phyloP scores from a whole-genome alignment of 306 rosid genomes.

The Neltuma alba region DNA sequence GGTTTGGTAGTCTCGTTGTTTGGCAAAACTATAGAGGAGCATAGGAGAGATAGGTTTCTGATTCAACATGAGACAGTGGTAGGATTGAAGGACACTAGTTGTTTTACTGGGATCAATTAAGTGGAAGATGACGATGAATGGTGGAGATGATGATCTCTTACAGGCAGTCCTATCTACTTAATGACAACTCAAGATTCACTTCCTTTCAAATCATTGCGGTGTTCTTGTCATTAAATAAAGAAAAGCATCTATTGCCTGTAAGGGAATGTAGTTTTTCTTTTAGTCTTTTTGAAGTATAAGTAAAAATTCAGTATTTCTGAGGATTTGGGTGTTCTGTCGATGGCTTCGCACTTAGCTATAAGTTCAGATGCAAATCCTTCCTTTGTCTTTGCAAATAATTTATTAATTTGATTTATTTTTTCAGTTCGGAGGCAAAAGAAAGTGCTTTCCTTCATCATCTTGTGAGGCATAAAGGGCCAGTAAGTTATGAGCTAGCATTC shows the following conservation, averaged over 20 bases:
- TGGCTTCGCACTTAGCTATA: background rate
- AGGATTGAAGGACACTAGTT: background rate
- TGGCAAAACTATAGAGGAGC: conserved; percentile 8
- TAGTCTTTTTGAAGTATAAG: background rate
- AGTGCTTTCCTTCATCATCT: conserved; percentile 84
- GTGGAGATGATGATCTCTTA: conserved; percentile 11
- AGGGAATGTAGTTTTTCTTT: background rate
- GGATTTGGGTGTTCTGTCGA: background rate
- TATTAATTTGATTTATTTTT: conserved; percentile 11
- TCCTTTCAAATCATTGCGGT: conserved; percentile 11
- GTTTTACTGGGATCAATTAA: conserved; percentile 23
- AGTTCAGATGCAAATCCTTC: conserved; percentile 17
- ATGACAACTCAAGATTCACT: conserved; percentile 1
- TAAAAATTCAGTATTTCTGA: conserved; percentile 7
- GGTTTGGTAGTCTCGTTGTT: conserved; percentile 4
- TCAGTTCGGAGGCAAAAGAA: conserved; percentile 73
- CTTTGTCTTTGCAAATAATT: conserved; percentile 19
- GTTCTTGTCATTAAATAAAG: conserved; percentile 15
- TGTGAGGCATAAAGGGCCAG: conserved; percentile 91
- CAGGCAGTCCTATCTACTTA: background rate
- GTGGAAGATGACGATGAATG: conserved; percentile 23
- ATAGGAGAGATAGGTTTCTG: background rate
- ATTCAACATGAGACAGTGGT: background rate
- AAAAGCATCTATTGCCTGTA: conserved; percentile 7
- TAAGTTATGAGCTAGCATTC: conserved; percentile 44